Evolutionary conservation across 2,329 filamentous ascomycete species (phyloP), one percentile per base, ranked within the genome.

Genomic region (Allantophomopsis cytisporea): DNA sequence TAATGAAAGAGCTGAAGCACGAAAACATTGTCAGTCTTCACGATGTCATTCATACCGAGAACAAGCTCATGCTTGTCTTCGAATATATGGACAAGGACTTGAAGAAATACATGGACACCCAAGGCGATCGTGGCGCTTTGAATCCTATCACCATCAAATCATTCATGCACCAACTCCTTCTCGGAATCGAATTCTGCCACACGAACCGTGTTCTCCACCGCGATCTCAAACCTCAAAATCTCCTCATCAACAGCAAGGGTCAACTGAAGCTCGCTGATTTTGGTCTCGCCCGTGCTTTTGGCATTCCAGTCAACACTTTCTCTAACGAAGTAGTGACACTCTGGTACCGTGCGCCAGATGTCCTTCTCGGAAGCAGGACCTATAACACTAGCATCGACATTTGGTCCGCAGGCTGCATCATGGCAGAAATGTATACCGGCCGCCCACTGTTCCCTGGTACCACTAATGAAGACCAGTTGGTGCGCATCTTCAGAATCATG

Each of bases 361-460:
- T 98, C 36, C 73, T 98, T 38, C 73, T 98, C 35, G 91, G 91
- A 39, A 91, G 83, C 53, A 71, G 91, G 48, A 96, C 91, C 16
- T 98, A 98, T 66, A 98, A 94, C 63, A 98, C 91, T n/a, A 94
- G 86, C 63, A 96, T 98, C 59, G 91, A 98, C 55, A 96, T 98
- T 57, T 98, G 91, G 91, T 94, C 86, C 6, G 91, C 91, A 6
- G 91, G 91, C 41, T 98, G 91, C 61, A 98, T 98, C 68, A 96
- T 98, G 91, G 91, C 91, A 8, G 91, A 98, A 63, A 95, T 98
- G 87, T 96, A 93, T 61, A 95, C 89, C 0, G 91, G 91, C 4
- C 76, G 91, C 14, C 91, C 91, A 0, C 72, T 98, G 6, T 98
- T 98, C 65, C 91, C 91, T 0, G 91, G 91, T 42, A 98, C 91